Conservation (phyloP, 345 rosid genomes). For the Corchorus capsularis region DNA sequence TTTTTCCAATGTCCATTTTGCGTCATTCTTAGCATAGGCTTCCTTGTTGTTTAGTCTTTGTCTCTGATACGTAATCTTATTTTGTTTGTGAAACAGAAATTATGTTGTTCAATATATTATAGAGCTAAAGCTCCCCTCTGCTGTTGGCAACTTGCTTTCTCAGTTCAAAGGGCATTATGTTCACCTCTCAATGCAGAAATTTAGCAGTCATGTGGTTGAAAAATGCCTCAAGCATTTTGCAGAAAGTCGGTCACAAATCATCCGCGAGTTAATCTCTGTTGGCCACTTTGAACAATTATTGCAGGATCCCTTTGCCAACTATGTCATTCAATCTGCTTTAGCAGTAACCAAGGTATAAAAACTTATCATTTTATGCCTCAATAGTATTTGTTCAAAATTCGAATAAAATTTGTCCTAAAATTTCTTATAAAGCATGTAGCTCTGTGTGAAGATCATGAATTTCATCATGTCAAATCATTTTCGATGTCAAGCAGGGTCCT, state of each 20-base stretch:
- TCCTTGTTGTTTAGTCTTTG: not conserved
- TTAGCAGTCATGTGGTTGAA: constrained; percentile 79
- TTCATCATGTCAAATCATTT: constrained; percentile 16
- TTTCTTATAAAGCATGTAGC: not conserved
- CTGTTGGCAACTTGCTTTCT: constrained; percentile 37
- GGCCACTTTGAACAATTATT: constrained; percentile 61
- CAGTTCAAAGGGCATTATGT: constrained; percentile 56
- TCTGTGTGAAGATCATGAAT: not conserved
- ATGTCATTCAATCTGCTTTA: constrained; percentile 75
- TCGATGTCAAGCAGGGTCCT: constrained; percentile 41
- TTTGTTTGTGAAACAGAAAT: constrained; percentile 47
- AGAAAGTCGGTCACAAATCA: constrained; percentile 54
- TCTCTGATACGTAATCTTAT: constrained; percentile 11
- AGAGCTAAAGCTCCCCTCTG: constrained; percentile 48
- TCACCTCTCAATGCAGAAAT: constrained; percentile 67
- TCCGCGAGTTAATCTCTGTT: constrained; percentile 53
- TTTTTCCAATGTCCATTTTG: not conserved
- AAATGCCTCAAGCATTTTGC: constrained; percentile 55
- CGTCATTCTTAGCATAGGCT: too few species aligned
- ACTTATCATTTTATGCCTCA: not conserved
- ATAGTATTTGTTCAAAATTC: not conserved
- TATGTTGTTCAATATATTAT: constrained; percentile 75
- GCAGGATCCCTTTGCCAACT: constrained; percentile 79
- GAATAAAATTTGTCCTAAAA: not conserved
- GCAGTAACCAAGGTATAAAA: constrained; percentile 50